phyloP scores from a whole-genome alignment of 1,284 basidiomycete species.

The Papiliotrema nemorosa region DNA sequence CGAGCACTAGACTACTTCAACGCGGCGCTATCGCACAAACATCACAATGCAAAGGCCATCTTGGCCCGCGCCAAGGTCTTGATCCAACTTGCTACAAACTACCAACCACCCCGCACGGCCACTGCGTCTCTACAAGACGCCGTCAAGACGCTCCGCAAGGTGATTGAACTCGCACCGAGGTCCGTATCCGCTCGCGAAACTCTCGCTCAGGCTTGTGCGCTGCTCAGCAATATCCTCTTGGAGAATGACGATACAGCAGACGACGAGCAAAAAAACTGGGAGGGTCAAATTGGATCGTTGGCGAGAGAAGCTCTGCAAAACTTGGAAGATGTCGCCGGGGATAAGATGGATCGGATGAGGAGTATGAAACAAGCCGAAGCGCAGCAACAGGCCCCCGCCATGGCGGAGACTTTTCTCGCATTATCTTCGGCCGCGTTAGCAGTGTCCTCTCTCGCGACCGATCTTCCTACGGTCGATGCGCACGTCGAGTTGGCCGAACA shows the following conservation, averaged over 20 bases:
- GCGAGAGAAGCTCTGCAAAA: constrained; percentile 37
- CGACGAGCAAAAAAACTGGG: constrained; percentile 27
- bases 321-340: constrained; percentile 43
- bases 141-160: constrained; percentile 18
- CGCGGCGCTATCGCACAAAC: constrained; percentile 27
- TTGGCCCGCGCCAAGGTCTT: constrained; percentile 38
- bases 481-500: constrained; percentile 44
- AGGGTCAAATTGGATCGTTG: constrained; percentile 30
- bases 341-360: constrained; percentile 40
- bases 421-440: constrained; percentile 33
- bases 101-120: constrained; percentile 29
- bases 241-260: constrained; percentile 30
- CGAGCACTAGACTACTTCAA: constrained; percentile 40
- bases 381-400: constrained; percentile 29
- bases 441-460: constrained; percentile 30
- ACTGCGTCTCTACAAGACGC: constrained; percentile 31
- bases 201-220: constrained; percentile 26
- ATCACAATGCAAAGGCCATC: constrained; percentile 26
- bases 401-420: constrained; percentile 41
- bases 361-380: constrained; percentile 23
- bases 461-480: constrained; percentile 32
- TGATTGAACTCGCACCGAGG: constrained; percentile 23
- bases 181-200: constrained; percentile 28
- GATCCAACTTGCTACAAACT: constrained; percentile 32
- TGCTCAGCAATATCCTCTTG: constrained; percentile 22